Conservation (phyloP, 495 filamentous ascomycete genomes). For the Glutinoglossum americanum region DNA sequence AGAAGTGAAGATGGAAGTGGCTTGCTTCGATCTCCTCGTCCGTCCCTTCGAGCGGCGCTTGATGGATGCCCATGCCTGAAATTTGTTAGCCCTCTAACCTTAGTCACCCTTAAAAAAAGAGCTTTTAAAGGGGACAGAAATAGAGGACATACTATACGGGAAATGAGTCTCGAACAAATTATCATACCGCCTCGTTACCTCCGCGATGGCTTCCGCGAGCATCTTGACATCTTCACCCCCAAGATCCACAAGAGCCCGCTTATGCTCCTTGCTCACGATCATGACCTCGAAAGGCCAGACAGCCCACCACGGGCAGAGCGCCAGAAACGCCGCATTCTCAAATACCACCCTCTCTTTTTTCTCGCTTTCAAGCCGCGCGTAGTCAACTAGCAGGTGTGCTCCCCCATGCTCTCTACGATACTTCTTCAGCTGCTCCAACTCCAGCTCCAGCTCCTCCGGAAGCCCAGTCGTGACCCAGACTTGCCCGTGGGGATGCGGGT, state of each 20-base stretch:
- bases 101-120: too few relatives aligned
- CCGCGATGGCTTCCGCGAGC: conserved; percentile 65
- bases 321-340: conserved; percentile 61
- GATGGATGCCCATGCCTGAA: conserved; percentile 61
- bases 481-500: conserved; percentile 93
- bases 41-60: conserved; percentile 75
- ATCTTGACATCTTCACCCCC: conserved; percentile 38
- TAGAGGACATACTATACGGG: conserved; percentile 47
- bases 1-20: conserved; percentile 94
- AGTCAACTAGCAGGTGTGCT: conserved; percentile 59
- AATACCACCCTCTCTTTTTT: conserved; percentile 75
- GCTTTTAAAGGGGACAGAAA: too few relatives aligned
- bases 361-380: conserved; percentile 57
- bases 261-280: conserved; percentile 63
- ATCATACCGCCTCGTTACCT: conserved; percentile 78
- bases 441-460: conserved; percentile 67
- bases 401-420: conserved; percentile 54
- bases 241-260: conserved; percentile 63
- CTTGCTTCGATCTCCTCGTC: conserved; percentile 66
- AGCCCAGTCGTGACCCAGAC: conserved; percentile 82
- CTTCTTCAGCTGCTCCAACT: conserved; percentile 52
- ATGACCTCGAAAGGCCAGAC: conserved; percentile 94
- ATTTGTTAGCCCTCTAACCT: background rate
- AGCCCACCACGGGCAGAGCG: conserved; percentile 91
- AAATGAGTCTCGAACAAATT: conserved; percentile 95